A percentile compares a stretch with the other conserved stretches of the same genome.
These are phyloP conservation scores for Marasmius oreades DNA, from an alignment of 1,284 basidiomycete species.

Conservation along the genomic window DNA sequence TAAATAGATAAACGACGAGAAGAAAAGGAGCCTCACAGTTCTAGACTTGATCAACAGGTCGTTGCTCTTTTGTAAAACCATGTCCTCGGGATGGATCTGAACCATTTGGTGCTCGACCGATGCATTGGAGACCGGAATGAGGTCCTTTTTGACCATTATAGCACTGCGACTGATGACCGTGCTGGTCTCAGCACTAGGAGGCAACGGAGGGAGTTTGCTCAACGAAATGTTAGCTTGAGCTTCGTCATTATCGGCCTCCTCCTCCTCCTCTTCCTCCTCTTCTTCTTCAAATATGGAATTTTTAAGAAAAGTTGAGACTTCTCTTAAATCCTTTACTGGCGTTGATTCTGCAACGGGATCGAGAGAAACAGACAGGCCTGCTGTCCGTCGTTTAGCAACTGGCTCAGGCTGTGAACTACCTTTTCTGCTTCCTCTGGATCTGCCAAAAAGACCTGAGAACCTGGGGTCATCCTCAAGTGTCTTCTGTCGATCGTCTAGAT, in stretches of 20 bases:
- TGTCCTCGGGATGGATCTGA: conserved; percentile 30
- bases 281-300: conserved; percentile 29
- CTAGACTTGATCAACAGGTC: conserved; percentile 39
- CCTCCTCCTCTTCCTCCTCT: conserved; percentile 16
- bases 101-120: conserved; percentile 28
- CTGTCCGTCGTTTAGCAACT: conserved; percentile 6
- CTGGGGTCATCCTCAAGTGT: conserved; percentile 48
- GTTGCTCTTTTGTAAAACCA: conserved; percentile 27
- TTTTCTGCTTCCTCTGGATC: conserved; percentile 37
- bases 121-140: conserved; percentile 27
- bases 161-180: conserved; percentile 3
- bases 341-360: conserved; percentile 41
- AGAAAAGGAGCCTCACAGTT: conserved; percentile 31
- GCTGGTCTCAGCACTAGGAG: conserved; percentile 26
- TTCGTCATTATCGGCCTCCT: not conserved
- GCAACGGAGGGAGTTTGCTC: conserved; percentile 33
- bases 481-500: conserved; percentile 49
- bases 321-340: conserved; percentile 40
- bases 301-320: conserved; percentile 50
- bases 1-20: conserved; percentile 5
- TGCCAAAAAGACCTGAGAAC: conserved; percentile 53
- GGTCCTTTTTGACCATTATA: conserved; percentile 22
- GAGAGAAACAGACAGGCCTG: conserved; percentile 16
- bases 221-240: conserved; percentile 22
- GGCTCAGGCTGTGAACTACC: conserved; percentile 37